phyloP scores from a whole-genome alignment of 2,329 filamentous ascomycete species.

The Teratosphaeria zuluensis region DNA sequence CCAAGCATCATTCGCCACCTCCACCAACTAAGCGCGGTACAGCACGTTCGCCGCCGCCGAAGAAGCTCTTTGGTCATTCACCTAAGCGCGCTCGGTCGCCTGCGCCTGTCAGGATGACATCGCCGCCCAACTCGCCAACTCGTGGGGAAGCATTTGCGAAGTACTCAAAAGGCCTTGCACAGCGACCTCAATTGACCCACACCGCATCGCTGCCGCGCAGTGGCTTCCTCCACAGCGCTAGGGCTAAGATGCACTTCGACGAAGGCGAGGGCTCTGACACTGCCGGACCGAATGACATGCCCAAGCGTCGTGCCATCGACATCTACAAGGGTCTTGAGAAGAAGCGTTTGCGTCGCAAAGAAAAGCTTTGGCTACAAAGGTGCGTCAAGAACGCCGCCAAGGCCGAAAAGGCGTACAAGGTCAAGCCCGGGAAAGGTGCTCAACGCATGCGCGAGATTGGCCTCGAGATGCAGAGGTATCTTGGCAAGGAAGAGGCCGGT shows the following conservation, averaged over 20 bases:
- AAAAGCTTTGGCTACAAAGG: slow-evolving; percentile 85
- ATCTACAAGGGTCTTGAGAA: slow-evolving; percentile 94
- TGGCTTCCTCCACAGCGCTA: slow-evolving; percentile 43
- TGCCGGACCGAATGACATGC: slow-evolving; percentile 37
- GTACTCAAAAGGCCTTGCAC: slow-evolving; percentile 36
- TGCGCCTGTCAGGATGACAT: slow-evolving; percentile 40
- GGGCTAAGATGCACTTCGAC: slow-evolving; percentile 24
- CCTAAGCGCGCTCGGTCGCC: slow-evolving; percentile 49
- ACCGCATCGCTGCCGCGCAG: slow-evolving; percentile 82
- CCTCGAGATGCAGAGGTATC: slow-evolving; percentile 73
- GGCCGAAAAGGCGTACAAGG: slow-evolving; percentile 51
- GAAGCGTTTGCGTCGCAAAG: slow-evolving; percentile 83
- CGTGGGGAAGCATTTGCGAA: slow-evolving; percentile 42
- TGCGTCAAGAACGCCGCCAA: slow-evolving; percentile 68
- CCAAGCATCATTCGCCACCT: slow-evolving; percentile 33
- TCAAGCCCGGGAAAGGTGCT: slow-evolving; percentile 74
- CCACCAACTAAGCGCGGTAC: slow-evolving; percentile 9
- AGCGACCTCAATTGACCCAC: slow-evolving; percentile 59
- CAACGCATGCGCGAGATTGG: slow-evolving; percentile 91
- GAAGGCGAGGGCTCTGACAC: slow-evolving; percentile 29
- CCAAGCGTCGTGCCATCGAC: slow-evolving; percentile 75
- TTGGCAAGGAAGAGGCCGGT: slow-evolving; percentile 47
- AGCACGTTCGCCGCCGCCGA: slow-evolving; percentile 30
- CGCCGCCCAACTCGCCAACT: slow-evolving; percentile 53
- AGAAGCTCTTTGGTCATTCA: slow-evolving; percentile 59